Evolutionary conservation across 2,329 filamentous ascomycete genomes (phyloP).

Genomic region (Pseudogymnoascus sp.): DNA sequence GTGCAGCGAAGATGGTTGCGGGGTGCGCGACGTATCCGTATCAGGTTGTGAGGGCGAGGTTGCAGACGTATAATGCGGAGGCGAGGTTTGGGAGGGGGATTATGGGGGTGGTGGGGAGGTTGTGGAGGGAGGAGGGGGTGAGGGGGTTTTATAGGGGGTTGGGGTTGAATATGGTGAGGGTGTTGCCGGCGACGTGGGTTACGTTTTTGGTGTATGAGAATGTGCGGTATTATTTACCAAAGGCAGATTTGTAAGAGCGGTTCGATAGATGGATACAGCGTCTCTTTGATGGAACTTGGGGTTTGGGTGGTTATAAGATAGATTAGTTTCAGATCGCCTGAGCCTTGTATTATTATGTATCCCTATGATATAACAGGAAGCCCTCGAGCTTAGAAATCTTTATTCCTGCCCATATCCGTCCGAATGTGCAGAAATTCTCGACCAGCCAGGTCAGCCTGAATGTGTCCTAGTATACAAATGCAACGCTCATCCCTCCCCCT

Average conservation of each 20-base stretch:
- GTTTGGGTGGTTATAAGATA: background rate
- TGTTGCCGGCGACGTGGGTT: constrained; percentile 90
- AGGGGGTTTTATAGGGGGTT: constrained; percentile 87
- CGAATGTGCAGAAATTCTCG: constrained; percentile 2
- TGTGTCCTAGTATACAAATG: constrained; percentile 7
- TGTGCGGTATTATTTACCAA: constrained; percentile 61
- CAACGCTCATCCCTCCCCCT: background rate
- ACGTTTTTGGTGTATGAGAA: constrained; percentile 98
- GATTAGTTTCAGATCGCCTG: background rate
- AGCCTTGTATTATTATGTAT: constrained; percentile 3
- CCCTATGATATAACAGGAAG: background rate
- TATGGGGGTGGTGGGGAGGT: constrained; percentile 59
- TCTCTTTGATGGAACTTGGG: background rate
- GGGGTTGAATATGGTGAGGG: constrained; percentile 78
- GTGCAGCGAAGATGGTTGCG: constrained; percentile 75
- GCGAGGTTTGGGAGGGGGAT: constrained; percentile 62
- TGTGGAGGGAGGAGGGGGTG: constrained; percentile 72
- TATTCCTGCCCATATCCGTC: background rate
- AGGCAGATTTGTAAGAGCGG: constrained; percentile 13
- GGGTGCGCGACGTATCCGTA: constrained; percentile 91
- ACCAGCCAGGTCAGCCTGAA: constrained; percentile 8
- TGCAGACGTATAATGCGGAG: constrained; percentile 84
- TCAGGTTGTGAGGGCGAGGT: constrained; percentile 77
- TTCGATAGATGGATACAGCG: background rate
- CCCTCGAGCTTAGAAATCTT: constrained; percentile 4